Evolutionary conservation across 108 stramenopile species (phyloP), one percentile per base, ranked within the genome.

Genomic region (Fragilaria crotonensis): DNA sequence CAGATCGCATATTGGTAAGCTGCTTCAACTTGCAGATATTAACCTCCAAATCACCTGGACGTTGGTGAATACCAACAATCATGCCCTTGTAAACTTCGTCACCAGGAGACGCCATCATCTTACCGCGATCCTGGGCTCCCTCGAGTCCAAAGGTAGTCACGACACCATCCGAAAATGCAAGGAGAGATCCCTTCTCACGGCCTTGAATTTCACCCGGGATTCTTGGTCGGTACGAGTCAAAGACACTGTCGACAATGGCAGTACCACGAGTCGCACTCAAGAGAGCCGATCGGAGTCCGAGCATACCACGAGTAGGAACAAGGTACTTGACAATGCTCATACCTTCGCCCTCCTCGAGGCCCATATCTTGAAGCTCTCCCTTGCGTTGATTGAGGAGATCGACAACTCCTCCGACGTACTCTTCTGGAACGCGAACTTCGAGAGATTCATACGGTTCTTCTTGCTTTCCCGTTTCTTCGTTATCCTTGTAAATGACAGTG

Each of bases 11-110:
- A 80, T 99, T 99, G 30, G 92, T 99, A 48, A 99, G 65, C 45
- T 70, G 70, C 80, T 99, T 99, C 27, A 90, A 89, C 77, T 97
- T 97, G 78, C 93, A 94, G 1, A 98, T 77, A 66, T 99, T 99
- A 21, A 99, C 98, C 45, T 87, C 84, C 55, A 99, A 79, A 68
- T 99, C 98, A 26, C 90, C 94, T 4, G 94, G 94, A 5, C 97
- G 93, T 84, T 95, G 96, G 62, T 98, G 93, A 55, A 97, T 92
- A n/a, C 98, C 98, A 45, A 99, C 78, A 68, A 98, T 87, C 96
- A 97, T 96, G 32, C 93, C 89, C 79, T 95, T 81, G 90, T 97
- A 94, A 28, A 92, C 85, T 19, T 96, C 93, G 29, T 83, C 83
- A 41, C 74, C 70, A 20, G 91, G 67, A 28, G 44, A 70, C 25